Evolutionary conservation across 2,329 filamentous ascomycete species (phyloP).

Genomic region (Fusarium guadeloupense): DNA sequence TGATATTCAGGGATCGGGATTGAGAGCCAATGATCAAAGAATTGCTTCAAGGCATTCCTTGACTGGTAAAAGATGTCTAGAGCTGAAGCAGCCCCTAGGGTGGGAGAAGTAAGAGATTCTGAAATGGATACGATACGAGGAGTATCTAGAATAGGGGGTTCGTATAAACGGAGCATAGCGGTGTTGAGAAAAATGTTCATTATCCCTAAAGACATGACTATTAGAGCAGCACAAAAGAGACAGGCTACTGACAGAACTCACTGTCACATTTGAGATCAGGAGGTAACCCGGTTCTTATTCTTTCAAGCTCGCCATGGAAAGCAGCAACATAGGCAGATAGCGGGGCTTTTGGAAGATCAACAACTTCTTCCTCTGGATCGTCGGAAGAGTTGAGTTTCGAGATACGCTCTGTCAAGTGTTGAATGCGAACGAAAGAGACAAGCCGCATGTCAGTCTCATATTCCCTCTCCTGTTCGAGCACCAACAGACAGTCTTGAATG

Average conservation of each 20-base stretch:
- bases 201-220: constrained; percentile 43
- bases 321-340: constrained; percentile 56
- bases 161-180: constrained; percentile 56
- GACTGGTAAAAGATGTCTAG: constrained; percentile 62
- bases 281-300: constrained; percentile 50
- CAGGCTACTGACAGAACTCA: constrained; percentile 32
- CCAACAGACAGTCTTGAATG: constrained; percentile 59
- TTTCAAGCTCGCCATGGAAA: constrained; percentile 58
- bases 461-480: constrained; percentile 56
- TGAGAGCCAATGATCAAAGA: constrained; percentile 59
- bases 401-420: constrained; percentile 62
- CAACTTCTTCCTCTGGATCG: constrained; percentile 46
- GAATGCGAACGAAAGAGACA: constrained; percentile 58
- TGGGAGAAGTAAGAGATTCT: constrained; percentile 53
- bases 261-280: constrained; percentile 50
- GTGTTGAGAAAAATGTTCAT: constrained; percentile 54
- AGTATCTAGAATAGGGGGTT: constrained; percentile 57
- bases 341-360: constrained; percentile 52
- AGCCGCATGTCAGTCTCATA: constrained; percentile 58
- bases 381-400: constrained; percentile 52
- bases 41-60: constrained; percentile 56
- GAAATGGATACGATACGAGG: constrained; percentile 53
- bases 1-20: constrained; percentile 56
- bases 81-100: constrained; percentile 51
- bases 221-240: rapidly evolving